These are phyloP conservation scores for Candida sp. DNA, from an alignment of 1,139 yeast species.

Conservation along the genomic window DNA sequence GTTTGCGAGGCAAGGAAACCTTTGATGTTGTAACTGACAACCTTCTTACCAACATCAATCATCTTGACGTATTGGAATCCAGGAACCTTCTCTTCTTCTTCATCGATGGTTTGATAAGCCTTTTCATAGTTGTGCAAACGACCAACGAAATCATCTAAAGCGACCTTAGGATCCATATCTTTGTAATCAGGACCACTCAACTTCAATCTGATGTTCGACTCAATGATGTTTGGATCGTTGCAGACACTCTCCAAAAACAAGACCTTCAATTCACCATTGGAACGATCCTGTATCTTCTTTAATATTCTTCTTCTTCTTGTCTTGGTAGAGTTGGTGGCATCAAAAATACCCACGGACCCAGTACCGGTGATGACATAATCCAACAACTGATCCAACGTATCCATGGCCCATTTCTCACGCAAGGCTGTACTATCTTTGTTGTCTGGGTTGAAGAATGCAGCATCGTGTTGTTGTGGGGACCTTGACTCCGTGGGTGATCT, in stretches of 20 bases:
- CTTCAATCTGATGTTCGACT: slow-evolving; percentile 82
- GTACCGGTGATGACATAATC: slow-evolving; percentile 80
- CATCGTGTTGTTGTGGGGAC: slow-evolving; percentile 54
- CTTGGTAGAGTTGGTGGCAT: slow-evolving; percentile 92
- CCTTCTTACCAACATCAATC: slow-evolving; percentile 95
- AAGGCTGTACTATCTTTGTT: slow-evolving; percentile 67
- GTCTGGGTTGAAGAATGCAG: slow-evolving; percentile 86
- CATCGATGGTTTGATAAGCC: slow-evolving; percentile 91
- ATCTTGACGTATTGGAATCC: slow-evolving; percentile 88
- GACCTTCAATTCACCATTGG: slow-evolving; percentile 78
- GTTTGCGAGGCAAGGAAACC: slow-evolving; percentile 96
- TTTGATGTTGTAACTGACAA: slow-evolving; percentile 88
- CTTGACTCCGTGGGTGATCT: slow-evolving; percentile 14
- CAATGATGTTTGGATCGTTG: slow-evolving; percentile 76
- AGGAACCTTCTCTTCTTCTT: slow-evolving; percentile 63
- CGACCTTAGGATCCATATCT: slow-evolving; percentile 82
- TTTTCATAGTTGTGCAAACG: slow-evolving; percentile 83
- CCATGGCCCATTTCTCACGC: slow-evolving; percentile 97
- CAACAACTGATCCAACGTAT: slow-evolving; percentile 82
- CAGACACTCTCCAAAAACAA: slow-evolving; percentile 89
- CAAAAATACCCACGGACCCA: slow-evolving; percentile 95
- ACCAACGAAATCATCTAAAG: slow-evolving; percentile 81
- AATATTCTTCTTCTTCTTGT: slow-evolving; percentile 71
- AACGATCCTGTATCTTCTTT: slow-evolving; percentile 69
- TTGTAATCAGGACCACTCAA: slow-evolving; percentile 93